Evolutionary conservation across 192 early-diverging fungal species (phyloP), one percentile per base, ranked within the genome.

Genomic region (Podila epigama): DNA sequence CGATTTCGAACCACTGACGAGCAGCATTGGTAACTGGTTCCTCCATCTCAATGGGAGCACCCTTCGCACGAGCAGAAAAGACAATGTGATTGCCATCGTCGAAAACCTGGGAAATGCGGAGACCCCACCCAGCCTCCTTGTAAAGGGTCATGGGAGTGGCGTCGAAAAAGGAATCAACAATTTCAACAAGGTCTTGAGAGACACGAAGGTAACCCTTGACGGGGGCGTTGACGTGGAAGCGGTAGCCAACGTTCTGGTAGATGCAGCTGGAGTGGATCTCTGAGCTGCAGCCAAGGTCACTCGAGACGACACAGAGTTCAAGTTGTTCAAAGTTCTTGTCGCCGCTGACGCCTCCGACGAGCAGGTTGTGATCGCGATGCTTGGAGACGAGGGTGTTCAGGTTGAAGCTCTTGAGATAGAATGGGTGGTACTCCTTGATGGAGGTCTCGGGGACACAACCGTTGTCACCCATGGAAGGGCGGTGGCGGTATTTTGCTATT

Each of bases 41-140:
- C 39, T 59, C 58, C 58, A 59, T 9, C 25, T 22, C 28, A 27
- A 59, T 37, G 22, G 58, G 58, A 20, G 22, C 10, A 27, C 58
- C 58, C 39, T 59, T n/a, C 13, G 20, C 36, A 22, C 41, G 18
- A 37, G 58, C 34, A n/a, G 37, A 7, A 16, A 59, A 59, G 39
- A 42, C 58, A 11, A 54, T 27, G 29, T 28, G 52, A 3, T 1
- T 31, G 10, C 52, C 52, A 4, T 54, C 58, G 52, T n/a, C 36
- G 5, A 44, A 22, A 20, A 56, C 3, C 15, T 65, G 35, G 7
- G 53, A 51, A 16, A 65, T 32, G 22, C 63, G 51, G 52, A 65
- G 63, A 3, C 63, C 63, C 63, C 63, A 65, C n/a, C 63, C 63
- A 4, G 20, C 37, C 52, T 65, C 63, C 34, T 52, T 63, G 61